Base-by-base conservation (phyloP, 495 filamentous ascomycete genomes). In the Achaetomiella virescens region DNA sequence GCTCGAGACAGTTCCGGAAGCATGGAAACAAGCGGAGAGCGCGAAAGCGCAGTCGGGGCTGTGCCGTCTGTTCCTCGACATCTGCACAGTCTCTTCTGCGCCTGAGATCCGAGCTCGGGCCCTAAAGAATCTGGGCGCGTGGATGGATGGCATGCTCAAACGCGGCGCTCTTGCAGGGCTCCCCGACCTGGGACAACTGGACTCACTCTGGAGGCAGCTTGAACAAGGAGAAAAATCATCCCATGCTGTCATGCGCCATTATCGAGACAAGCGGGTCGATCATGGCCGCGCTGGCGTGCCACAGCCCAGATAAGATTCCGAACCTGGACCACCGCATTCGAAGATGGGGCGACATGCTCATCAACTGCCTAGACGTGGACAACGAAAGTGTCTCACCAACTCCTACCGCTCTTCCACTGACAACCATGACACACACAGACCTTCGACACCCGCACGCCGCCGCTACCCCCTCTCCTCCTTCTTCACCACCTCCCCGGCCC, bases 381-480 rank as follows among this genome's bases (percentile, higher is more conserved):
- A 73, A 75, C 54, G 77, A 76, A 62, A 63, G 75, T 56, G 33
- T 38, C 21, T 55, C 40, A 36, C 12, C 36, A 17, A n/a, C 41
- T 38, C 9, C 12, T 21, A 9, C 37, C 21, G 18, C 29, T 15
- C 47, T 3, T n/a, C n/a, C 6, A 33, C 14, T 42, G 48, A 60
- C 37, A 50, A 21, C 27, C 27, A 43, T 21, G 47, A 50, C 24
- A 22, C 25, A 2, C 40, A 17, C 43, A 89, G 85, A 79, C 83
- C 56, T 87, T 87, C 49, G 82, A 84, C 47, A 84, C 82, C 1
- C 77, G 87, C 72, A 77, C 58, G 81, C 85, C 7, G 84, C 83
- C 3, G 77, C 76, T 8, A 18, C 3, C 64, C 74, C 1, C 66
- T 76, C 29, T 50, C 40, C 10, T 67, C 71, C 20, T 72, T 77